Conservation (phyloP, 805 yeast genomes). For the Kuraishia hungarica region DNA sequence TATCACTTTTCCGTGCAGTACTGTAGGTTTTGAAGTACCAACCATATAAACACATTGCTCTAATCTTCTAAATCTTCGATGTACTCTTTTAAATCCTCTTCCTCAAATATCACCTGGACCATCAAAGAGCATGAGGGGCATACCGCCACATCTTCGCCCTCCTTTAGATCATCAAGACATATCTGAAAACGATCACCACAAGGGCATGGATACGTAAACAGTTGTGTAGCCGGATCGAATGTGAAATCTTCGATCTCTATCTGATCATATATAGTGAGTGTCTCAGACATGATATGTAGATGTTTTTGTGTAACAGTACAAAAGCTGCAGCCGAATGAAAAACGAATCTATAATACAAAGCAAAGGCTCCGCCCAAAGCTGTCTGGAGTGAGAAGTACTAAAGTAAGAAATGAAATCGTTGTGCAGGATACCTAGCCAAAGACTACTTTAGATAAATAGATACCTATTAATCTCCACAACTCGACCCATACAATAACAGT, state of each 20-base stretch:
- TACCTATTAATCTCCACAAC: too few species aligned
- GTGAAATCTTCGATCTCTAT: slow-evolving; percentile 96
- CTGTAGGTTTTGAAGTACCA: not conserved
- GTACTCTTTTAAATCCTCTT: slow-evolving; percentile 42
- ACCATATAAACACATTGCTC: not conserved
- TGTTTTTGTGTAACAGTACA: not conserved
- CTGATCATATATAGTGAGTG: slow-evolving; percentile 68
- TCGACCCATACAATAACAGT: too few species aligned
- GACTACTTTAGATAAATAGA: too few species aligned
- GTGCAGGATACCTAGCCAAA: too few species aligned
- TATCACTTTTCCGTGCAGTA: not conserved
- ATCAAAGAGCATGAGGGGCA: slow-evolving; percentile 94
- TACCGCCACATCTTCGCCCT: slow-evolving; percentile 91
- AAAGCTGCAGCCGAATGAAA: not conserved
- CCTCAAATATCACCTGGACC: slow-evolving; percentile 86
- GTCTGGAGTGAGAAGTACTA: not conserved
- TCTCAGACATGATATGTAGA: not conserved
- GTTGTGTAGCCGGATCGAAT: slow-evolving; percentile 71
- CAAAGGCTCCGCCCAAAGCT: not conserved
- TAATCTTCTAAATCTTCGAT: slow-evolving; percentile 16
- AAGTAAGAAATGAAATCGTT: not conserved
- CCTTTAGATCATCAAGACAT: slow-evolving; percentile 71
- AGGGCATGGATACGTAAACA: slow-evolving; percentile 94
- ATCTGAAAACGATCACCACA: slow-evolving; percentile 95
- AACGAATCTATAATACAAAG: not conserved